A percentile compares a stretch with the other conserved stretches of the same genome.
phyloP scores from a whole-genome alignment of 2,329 filamentous ascomycete species.

The Ophiocordyceps camponoti-leonardi region DNA sequence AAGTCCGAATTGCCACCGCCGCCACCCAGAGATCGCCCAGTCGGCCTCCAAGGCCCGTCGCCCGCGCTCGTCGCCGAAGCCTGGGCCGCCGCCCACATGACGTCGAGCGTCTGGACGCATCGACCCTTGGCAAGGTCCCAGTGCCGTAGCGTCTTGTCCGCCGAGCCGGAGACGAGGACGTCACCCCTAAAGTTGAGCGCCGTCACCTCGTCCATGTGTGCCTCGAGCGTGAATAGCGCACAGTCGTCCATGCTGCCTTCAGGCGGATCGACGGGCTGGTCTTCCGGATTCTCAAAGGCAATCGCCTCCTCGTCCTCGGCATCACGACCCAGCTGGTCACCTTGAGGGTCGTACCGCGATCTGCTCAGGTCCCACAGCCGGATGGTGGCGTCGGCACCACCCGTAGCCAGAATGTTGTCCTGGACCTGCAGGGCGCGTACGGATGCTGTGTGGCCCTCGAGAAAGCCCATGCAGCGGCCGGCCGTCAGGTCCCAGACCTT shows the following conservation, averaged over 20 bases:
- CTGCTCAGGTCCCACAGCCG: slow-evolving; percentile 87
- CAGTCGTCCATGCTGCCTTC: slow-evolving; percentile 78
- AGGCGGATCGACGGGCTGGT: slow-evolving; percentile 50
- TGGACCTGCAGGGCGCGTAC: slow-evolving; percentile 86
- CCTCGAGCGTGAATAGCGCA: slow-evolving; percentile 70
- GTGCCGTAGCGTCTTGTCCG: slow-evolving; percentile 92
- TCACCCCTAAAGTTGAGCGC: slow-evolving; percentile 82
- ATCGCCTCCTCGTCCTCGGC: slow-evolving; percentile 49
- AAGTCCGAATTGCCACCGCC: slow-evolving; percentile 56
- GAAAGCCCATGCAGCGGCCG: slow-evolving; percentile 74
- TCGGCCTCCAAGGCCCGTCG: slow-evolving; percentile 55
- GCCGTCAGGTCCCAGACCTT: slow-evolving; percentile 93
- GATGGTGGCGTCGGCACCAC: slow-evolving; percentile 87
- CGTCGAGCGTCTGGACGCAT: slow-evolving; percentile 91
- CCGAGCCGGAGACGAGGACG: slow-evolving; percentile 83
- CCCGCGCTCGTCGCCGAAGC: slow-evolving; percentile 51
- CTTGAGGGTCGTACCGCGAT: slow-evolving; percentile 63
- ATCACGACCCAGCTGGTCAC: slow-evolving; percentile 40
- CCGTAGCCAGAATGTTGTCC: slow-evolving; percentile 88
- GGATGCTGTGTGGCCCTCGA: slow-evolving; percentile 90
- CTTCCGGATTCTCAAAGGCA: slow-evolving; percentile 55
- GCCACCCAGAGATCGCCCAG: slow-evolving; percentile 41
- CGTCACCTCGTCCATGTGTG: slow-evolving; percentile 88
- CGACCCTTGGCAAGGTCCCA: slow-evolving; percentile 97
- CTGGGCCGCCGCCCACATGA: slow-evolving; percentile 94